A percentile compares a stretch with the other conserved stretches of the same genome.
Conservation (phyloP, 2,329 filamentous ascomycete genomes). For the Chaetomium globosum region DNA sequence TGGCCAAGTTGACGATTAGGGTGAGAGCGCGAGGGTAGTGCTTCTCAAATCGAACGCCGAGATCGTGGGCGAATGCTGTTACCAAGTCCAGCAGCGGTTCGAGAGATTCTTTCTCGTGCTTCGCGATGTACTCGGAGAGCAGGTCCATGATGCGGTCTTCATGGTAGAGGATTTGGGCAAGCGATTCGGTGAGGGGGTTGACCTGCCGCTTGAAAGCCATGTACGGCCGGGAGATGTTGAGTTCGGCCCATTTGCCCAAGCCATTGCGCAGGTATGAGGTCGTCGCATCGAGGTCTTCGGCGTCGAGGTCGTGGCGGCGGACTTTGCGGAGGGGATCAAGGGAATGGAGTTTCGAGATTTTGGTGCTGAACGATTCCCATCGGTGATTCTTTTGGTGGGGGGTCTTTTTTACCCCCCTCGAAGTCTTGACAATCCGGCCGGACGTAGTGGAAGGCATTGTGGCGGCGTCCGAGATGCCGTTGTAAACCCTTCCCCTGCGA, state of each 20-base stretch:
- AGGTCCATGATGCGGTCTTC: conserved; percentile 80
- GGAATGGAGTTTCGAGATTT: conserved; percentile 84
- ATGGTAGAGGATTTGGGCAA: conserved; percentile 90
- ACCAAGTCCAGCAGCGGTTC: conserved; percentile 87
- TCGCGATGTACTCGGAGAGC: conserved; percentile 74
- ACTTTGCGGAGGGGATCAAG: conserved; percentile 91
- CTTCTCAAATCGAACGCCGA: conserved; percentile 84
- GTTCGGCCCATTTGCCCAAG: conserved; percentile 84
- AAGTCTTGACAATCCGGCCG: conserved; percentile 69
- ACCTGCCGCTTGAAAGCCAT: conserved; percentile 74
- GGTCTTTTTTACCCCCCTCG: conserved; percentile 71
- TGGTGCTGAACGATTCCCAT: conserved; percentile 88
- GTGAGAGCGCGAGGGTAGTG: conserved; percentile 77
- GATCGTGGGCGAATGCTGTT: conserved; percentile 90
- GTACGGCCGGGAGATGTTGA: conserved; percentile 85
- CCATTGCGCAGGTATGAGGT: conserved; percentile 87
- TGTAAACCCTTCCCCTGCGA: conserved; percentile 18
- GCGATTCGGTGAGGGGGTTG: conserved; percentile 78
- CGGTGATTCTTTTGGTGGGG: conserved; percentile 79
- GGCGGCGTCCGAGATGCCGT: conserved; percentile 38
- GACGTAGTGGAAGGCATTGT: conserved; percentile 65
- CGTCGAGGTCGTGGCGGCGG: conserved; percentile 79
- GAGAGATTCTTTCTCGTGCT: conserved; percentile 75
- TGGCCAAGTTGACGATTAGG: conserved; percentile 76
- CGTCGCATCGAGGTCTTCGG: conserved; percentile 71